Base-by-base conservation (phyloP, 2,329 filamentous ascomycete genomes). In the Coniochaeta hoffmannii region DNA sequence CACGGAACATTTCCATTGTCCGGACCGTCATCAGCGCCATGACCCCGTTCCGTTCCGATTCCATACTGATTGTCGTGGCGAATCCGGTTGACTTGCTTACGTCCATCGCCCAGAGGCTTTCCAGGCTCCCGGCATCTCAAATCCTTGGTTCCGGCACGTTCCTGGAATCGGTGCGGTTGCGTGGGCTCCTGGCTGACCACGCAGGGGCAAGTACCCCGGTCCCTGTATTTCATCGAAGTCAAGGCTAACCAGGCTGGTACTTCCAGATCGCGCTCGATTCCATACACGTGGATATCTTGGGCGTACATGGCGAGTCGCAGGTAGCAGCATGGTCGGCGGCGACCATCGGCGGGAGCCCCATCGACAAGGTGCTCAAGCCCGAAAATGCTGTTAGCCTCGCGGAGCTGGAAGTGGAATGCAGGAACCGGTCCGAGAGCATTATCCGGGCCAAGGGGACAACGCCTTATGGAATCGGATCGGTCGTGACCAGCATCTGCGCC, bases 41-140 rank as follows among this genome's bases (percentile, higher is more conserved):
- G 73, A 69, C 68, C 12, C 77, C 78, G 0, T 76, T 82, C 55
- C 68, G 67, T 26, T 64, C 70, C 3, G 70, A 78, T 54, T 69
- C 77, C 0, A 73, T 82, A 30, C 62, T 82, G 0, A 65, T 82
- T 1, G 65, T 81, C 1, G 77, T 81, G 3, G 73, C 79, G 2
- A 81, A 81, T 62, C 79, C 79, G 0, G 78, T 82, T 19, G 79
- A 82, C 61, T 67, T 82, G 28, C 67, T 82, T 32, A 80, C 79
- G 1, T 73, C 75, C 49, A 71, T 81, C 53, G 76, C 74, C 4
- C 71, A 73, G 31, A 67, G 74, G 49, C 63, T 77, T 15, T 76
- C 76, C 0, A 73, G 76, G 1, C 68, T 82, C 1, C 78, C 78
- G 0, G 61, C 69, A 35, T 64, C 60, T 10, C 79, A 80, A 58